Percentiles rank a stretch among this genome's conserved stretches.
Conservation (phyloP, 1,139 yeast genomes). For the Nakaseomyces delphensis region DNA sequence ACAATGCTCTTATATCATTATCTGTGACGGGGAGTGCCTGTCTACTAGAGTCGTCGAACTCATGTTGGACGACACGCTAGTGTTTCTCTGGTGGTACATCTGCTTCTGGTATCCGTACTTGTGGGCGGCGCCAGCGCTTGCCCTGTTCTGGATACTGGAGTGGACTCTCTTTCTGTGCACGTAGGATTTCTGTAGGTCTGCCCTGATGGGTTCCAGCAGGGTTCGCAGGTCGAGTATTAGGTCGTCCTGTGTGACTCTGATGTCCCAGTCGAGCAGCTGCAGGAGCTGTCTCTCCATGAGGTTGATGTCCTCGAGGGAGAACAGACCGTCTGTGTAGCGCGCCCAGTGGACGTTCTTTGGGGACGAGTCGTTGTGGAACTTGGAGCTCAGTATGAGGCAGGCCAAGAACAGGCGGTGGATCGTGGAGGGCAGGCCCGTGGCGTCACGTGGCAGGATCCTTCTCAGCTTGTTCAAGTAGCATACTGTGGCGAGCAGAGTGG, state of each 20-base stretch:
- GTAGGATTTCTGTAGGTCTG: constrained; percentile 40
- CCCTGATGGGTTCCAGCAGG: constrained; percentile 56
- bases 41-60: constrained; percentile 10
- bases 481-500: constrained; percentile 64
- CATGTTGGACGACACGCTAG: constrained; percentile 21
- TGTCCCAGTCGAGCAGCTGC: constrained; percentile 62
- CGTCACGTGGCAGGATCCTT: constrained; percentile 54
- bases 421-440: constrained; percentile 69
- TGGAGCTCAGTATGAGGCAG: constrained; percentile 61
- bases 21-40: constrained; percentile 3
- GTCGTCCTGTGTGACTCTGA: constrained; percentile 48
- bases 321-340: constrained; percentile 63
- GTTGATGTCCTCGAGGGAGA: constrained; percentile 58
- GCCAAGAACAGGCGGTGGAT: constrained; percentile 69
- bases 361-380: constrained; percentile 67
- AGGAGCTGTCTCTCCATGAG: constrained; percentile 73
- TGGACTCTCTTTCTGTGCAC: constrained; percentile 16
- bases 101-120: constrained; percentile 10
- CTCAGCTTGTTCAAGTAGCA: constrained; percentile 57
- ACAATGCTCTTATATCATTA: no score
- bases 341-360: constrained; percentile 77
- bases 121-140: constrained; percentile 8
- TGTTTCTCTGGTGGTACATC: constrained; percentile 12
- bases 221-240: constrained; percentile 41
- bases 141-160: constrained; percentile 7